Conservation (phyloP, 192 early-diverging fungal species). For the Nowakowskiella sp. region DNA sequence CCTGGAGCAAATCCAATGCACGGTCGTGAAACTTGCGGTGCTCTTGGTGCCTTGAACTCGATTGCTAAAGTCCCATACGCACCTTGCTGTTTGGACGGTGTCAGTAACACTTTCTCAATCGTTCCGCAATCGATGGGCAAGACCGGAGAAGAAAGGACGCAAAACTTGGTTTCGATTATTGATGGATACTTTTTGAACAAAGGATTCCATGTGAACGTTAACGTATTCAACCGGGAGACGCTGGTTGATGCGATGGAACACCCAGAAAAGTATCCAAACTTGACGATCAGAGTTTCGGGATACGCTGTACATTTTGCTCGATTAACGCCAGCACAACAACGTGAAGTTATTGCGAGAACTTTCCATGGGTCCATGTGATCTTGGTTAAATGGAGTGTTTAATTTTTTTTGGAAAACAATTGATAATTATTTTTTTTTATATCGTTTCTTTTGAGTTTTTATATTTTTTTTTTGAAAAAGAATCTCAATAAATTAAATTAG, state of each 20-base stretch:
- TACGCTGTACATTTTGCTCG: conserved; percentile 15
- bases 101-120: conserved; percentile 17
- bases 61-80: conserved; percentile 14
- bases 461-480: too few species aligned
- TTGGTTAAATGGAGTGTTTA: too few species aligned
- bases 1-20: conserved; percentile 20
- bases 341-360: conserved; percentile 18
- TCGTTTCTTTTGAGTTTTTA: too few species aligned
- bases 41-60: conserved; percentile 14
- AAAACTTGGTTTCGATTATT: conserved; percentile 15
- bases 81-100: conserved; percentile 14
- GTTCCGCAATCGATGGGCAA: conserved; percentile 13
- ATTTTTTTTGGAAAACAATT: too few species aligned
- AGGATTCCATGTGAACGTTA: conserved; percentile 18
- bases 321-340: conserved; percentile 15
- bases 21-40: conserved; percentile 14
- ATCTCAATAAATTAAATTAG: too few species aligned
- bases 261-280: conserved; percentile 21
- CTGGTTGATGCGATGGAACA: conserved; percentile 20
- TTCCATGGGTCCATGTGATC: conserved; percentile 3
- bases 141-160: conserved; percentile 8
- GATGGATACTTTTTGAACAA: conserved; percentile 14
- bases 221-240: conserved; percentile 14
- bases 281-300: conserved; percentile 18
- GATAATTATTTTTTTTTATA: too few species aligned